Conservation (phyloP, 1,139 yeast species). For the Yamadazyma triangularis region DNA sequence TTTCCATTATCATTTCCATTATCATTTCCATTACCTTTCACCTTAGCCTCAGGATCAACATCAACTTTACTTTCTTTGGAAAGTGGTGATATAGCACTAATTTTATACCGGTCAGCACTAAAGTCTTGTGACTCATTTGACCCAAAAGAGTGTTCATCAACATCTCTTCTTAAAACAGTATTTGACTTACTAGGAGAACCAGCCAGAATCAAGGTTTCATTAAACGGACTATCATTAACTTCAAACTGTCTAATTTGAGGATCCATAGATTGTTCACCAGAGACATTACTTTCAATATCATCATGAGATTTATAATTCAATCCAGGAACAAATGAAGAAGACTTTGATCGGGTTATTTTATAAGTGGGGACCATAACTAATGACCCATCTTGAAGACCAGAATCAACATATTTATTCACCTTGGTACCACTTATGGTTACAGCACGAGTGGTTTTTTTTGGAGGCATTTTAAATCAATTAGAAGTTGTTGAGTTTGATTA, state of each 20-base stretch:
- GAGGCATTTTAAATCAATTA: background rate
- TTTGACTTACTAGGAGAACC: conserved; percentile 10
- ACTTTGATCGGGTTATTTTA: conserved; percentile 4
- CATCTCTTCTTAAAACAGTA: conserved; percentile 10
- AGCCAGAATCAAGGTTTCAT: conserved; percentile 16
- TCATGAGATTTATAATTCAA: conserved; percentile 2
- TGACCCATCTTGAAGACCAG: background rate
- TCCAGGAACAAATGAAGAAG: conserved; percentile 12
- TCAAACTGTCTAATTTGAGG: no score
- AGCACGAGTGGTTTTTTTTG: background rate
- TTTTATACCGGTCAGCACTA: conserved; percentile 1
- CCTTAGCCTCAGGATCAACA: background rate
- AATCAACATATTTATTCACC: background rate
- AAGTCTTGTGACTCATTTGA: conserved; percentile 2
- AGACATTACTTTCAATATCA: background rate
- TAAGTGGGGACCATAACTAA: conserved; percentile 1
- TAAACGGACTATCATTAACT: conserved; percentile 18
- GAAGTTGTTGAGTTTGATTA: no score
- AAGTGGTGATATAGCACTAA: conserved; percentile 7
- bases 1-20: background rate
- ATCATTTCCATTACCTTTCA: background rate
- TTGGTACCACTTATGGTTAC: conserved; percentile 1
- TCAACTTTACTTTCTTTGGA: conserved; percentile 1
- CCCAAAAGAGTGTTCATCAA: conserved; percentile 1
- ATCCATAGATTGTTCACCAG: no score